Percentiles rank a stretch among this genome's conserved stretches.
phyloP scores from a whole-genome alignment of 2,329 filamentous ascomycete genomes.

The Colletotrichum zoysiae region DNA sequence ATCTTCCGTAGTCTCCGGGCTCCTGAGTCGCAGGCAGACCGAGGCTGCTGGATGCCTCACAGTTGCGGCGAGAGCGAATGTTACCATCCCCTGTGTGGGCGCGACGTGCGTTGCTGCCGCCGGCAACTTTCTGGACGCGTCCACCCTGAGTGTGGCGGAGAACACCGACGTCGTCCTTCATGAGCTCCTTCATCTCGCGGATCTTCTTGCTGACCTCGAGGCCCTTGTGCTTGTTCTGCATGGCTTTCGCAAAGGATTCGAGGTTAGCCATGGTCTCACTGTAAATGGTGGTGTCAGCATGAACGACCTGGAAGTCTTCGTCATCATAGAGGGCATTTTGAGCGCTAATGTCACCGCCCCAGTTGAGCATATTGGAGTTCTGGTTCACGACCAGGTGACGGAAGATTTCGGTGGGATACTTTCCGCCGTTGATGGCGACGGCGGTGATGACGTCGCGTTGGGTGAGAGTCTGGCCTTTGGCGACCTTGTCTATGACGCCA shows the following conservation, averaged over 20 bases:
- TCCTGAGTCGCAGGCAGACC: background rate
- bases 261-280: conserved; percentile 20
- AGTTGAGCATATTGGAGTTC: conserved; percentile 28
- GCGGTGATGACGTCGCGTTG: conserved; percentile 39
- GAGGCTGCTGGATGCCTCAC: background rate
- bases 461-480: conserved; percentile 8
- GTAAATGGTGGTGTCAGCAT: background rate
- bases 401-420: conserved; percentile 33
- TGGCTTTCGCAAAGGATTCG: conserved; percentile 19
- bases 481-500: conserved; percentile 23
- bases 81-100: background rate
- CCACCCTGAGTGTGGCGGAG: conserved; percentile 16
- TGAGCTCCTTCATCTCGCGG: conserved; percentile 26
- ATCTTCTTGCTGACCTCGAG: conserved; percentile 27
- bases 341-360: conserved; percentile 24
- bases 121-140: conserved; percentile 13
- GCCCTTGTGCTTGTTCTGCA: conserved; percentile 19
- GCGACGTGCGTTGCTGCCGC: background rate
- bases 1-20: background rate
- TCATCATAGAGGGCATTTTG: conserved; percentile 33
- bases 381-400: conserved; percentile 34
- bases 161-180: conserved; percentile 4
- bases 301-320: conserved; percentile 11
- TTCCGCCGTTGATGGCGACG: conserved; percentile 34
- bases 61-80: background rate